Evolutionary conservation across 1,284 basidiomycete genomes (phyloP).

Genomic region (Caloboletus inedulis): DNA sequence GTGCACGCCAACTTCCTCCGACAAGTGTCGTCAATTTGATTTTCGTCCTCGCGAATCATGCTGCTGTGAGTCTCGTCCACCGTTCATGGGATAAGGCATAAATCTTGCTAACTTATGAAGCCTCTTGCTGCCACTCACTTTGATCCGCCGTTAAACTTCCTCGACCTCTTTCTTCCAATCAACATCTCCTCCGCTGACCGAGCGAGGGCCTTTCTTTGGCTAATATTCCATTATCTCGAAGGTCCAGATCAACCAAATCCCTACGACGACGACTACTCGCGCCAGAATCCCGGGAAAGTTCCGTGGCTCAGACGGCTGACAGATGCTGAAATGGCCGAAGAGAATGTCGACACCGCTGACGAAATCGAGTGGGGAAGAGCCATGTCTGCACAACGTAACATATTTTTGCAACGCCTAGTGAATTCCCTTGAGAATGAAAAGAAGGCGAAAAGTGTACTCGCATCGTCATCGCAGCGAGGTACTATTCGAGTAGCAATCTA

Average conservation of each 20-base stretch:
- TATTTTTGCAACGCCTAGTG: constrained; percentile 61
- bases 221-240: constrained; percentile 77
- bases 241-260: constrained; percentile 55
- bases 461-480: constrained; percentile 29
- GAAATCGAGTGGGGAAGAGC: constrained; percentile 63
- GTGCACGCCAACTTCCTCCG: constrained; percentile 59
- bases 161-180: constrained; percentile 78
- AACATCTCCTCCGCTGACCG: constrained; percentile 69
- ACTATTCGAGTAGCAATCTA: constrained; percentile 1
- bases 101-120: constrained; percentile 37
- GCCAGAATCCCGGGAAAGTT: constrained; percentile 48
- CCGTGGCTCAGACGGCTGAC: constrained; percentile 53
- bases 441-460: constrained; percentile 37
- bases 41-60: constrained; percentile 69
- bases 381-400: constrained; percentile 63
- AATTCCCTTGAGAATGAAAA: constrained; percentile 47
- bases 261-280: constrained; percentile 58
- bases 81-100: neutral
- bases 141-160: constrained; percentile 68
- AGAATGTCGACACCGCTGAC: constrained; percentile 68
- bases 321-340: constrained; percentile 45
- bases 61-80: constrained; percentile 46
- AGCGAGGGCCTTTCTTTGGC: constrained; percentile 75
- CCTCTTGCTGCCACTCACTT: constrained; percentile 71
- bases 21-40: constrained; percentile 70